Conservation (phyloP, 768 basidiomycete species). For the Mycena crocata region DNA sequence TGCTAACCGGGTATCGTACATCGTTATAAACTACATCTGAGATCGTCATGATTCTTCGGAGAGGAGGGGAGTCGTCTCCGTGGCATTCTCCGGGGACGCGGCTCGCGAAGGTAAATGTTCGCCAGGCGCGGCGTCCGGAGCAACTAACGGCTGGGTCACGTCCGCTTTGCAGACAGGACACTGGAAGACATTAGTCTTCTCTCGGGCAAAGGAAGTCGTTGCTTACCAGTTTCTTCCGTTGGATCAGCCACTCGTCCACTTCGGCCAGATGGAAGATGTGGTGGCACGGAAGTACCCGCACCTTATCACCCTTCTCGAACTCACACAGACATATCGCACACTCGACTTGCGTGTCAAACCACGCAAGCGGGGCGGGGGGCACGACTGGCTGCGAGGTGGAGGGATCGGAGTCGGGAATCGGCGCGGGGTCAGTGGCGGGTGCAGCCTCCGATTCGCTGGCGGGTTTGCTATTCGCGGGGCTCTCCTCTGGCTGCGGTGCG, state of each 20-base stretch:
- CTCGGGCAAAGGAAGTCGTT: neutral
- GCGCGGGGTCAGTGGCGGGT: constrained; percentile 24
- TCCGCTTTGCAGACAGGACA: constrained; percentile 95
- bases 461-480: constrained; percentile 27
- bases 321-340: constrained; percentile 94
- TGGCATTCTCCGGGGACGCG: constrained; percentile 18
- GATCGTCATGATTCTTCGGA: constrained; percentile 1
- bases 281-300: constrained; percentile 92
- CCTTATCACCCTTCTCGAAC: constrained; percentile 88
- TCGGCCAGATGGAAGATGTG: constrained; percentile 96
- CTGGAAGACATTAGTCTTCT: constrained; percentile 51
- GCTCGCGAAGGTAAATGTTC: neutral
- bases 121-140: neutral
- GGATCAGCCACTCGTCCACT: constrained; percentile 92
- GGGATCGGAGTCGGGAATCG: constrained; percentile 44
- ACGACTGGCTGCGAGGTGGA: constrained; percentile 53
- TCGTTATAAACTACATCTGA: neutral
- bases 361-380: constrained; percentile 59
- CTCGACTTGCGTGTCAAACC: constrained; percentile 87
- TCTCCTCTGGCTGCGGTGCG: constrained; percentile 40
- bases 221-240: constrained; percentile 90
- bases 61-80: constrained; percentile 27
- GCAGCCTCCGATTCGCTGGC: constrained; percentile 41
- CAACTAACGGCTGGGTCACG: constrained; percentile 71
- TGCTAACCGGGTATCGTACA: constrained; percentile 19